Evolutionary conservation across 2,329 filamentous ascomycete genomes (phyloP).

Genomic region (Penicillium palitans): DNA sequence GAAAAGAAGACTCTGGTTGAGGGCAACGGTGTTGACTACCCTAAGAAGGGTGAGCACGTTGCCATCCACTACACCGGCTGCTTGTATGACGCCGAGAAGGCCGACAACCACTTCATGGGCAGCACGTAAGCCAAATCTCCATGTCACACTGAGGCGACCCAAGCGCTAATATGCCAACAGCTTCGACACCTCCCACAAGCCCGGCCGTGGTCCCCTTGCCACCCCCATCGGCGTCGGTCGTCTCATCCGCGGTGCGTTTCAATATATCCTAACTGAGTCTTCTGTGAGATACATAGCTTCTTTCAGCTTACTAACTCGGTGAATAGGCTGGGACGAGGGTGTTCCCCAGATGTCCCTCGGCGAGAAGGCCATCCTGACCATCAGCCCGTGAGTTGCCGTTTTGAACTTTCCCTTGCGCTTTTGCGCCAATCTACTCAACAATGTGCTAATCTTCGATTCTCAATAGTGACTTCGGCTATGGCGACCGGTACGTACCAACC

Average conservation of each 20-base stretch:
- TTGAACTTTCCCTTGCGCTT: background rate
- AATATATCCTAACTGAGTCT: background rate
- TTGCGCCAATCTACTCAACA: background rate
- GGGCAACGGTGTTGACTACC: constrained; percentile 63
- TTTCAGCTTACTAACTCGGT: background rate
- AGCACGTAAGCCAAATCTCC: constrained; percentile 59
- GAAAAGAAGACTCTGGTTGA: constrained; percentile 63
- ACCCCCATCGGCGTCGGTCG: constrained; percentile 76
- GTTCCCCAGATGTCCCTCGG: constrained; percentile 83
- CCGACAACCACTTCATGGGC: constrained; percentile 65
- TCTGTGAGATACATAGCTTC: background rate
- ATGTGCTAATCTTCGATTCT: constrained; percentile 11
- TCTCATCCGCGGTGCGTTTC: constrained; percentile 76
- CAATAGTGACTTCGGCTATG: constrained; percentile 44
- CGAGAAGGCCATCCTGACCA: constrained; percentile 83
- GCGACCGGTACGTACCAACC: constrained; percentile 36
- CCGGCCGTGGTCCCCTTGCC: constrained; percentile 70
- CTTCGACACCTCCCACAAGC: constrained; percentile 77
- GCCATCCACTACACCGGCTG: constrained; percentile 90
- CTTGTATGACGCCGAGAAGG: constrained; percentile 65
- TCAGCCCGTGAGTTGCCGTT: constrained; percentile 63
- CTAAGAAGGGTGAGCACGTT: constrained; percentile 69
- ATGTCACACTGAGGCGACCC: background rate
- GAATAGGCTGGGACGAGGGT: constrained; percentile 74
- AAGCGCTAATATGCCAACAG: constrained; percentile 48